A percentile compares a stretch with the other conserved stretches of the same genome.
phyloP scores from a whole-genome alignment of 169 alveolate genomes.

The Perkinsus olseni region DNA sequence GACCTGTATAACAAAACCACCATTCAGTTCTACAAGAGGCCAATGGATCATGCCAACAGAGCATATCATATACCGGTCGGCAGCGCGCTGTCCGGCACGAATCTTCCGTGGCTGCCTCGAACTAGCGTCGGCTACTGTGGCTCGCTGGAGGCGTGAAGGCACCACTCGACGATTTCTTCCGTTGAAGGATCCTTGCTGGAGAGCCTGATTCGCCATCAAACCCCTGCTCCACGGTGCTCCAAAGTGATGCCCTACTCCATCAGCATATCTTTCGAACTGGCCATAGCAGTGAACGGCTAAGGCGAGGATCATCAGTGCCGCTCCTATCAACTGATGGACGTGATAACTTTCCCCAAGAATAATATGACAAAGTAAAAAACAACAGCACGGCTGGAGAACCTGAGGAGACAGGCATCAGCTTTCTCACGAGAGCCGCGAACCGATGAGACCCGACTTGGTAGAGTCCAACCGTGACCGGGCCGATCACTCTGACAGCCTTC shows the following conservation, averaged over 20 bases:
- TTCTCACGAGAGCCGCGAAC: neutral
- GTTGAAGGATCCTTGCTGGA: neutral
- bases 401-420: neutral
- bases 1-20: no score
- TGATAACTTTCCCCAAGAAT: neutral
- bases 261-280: neutral
- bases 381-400: neutral
- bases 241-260: no score
- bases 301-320: neutral
- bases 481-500: conserved; percentile 2
- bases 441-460: neutral
- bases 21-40: neutral
- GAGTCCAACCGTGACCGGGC: neutral
- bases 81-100: neutral
- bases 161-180: neutral
- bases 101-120: neutral
- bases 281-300: neutral
- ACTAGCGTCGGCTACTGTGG: neutral
- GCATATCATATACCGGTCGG: neutral
- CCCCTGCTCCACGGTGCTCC: no score
- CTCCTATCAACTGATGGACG: neutral
- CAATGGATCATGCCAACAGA: neutral
- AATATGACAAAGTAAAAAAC: neutral
- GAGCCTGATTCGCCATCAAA: neutral
- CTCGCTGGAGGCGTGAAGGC: neutral